A percentile compares a stretch with the other conserved stretches of the same genome.
Conservation (phyloP, 345 rosid genomes). For the Mercurialis annua region DNA sequence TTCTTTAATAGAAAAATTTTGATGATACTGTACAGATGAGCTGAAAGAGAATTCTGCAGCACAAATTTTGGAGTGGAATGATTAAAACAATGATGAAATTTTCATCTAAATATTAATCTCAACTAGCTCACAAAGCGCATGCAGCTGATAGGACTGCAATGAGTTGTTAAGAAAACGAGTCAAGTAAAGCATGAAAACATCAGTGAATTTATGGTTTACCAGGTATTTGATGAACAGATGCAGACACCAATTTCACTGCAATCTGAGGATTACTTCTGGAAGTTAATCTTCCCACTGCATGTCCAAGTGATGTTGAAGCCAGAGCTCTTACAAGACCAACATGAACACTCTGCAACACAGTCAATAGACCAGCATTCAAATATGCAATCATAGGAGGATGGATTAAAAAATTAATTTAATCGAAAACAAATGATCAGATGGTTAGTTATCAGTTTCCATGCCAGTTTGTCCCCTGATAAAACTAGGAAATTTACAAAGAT, state of each 20-base stretch:
- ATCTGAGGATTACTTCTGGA: slow-evolving; percentile 19
- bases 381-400: neutral
- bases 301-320: slow-evolving; percentile 27
- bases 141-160: neutral
- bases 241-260: slow-evolving; percentile 24
- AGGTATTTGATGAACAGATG: slow-evolving; percentile 27
- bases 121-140: slow-evolving; percentile 1
- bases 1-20: slow-evolving; percentile 18
- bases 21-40: slow-evolving; percentile 16
- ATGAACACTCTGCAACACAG: slow-evolving; percentile 42
- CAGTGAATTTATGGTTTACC: slow-evolving; percentile 28
- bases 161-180: neutral
- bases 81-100: neutral
- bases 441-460: no score
- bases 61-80: slow-evolving; percentile 11
- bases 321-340: slow-evolving; percentile 36
- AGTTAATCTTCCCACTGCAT: slow-evolving; percentile 27
- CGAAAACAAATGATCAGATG: no score
- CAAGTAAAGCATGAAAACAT: neutral
- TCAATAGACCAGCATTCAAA: slow-evolving; percentile 3
- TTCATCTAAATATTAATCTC: neutral
- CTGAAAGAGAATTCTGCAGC: slow-evolving; percentile 31
- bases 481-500: no score
- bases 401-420: no score
- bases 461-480: no score